Evolutionary conservation across 2,329 filamentous ascomycete species (phyloP).

Genomic region (Ophiosphaerella herpotricha): DNA sequence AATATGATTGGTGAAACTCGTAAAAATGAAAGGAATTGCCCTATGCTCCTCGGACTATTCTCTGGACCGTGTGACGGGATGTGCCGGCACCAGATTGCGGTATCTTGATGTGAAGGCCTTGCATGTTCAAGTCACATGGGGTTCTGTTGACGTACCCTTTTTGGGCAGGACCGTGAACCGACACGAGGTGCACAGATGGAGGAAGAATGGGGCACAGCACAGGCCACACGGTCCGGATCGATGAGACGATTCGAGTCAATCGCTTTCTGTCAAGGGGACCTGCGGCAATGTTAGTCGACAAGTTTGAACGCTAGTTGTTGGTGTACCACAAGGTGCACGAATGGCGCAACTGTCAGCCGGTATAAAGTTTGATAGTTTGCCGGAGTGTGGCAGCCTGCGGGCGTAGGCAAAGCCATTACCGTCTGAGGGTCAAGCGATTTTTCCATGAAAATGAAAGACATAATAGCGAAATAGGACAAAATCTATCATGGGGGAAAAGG

Average conservation of each 20-base stretch:
- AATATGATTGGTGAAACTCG: conserved; percentile 24
- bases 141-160: neutral
- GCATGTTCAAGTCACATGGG: conserved; percentile 10
- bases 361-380: conserved; percentile 20
- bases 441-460: conserved; percentile 1
- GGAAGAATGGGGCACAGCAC: neutral
- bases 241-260: conserved; percentile 8
- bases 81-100: neutral
- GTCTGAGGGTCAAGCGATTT: conserved; percentile 15
- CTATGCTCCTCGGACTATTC: neutral
- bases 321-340: conserved; percentile 11
- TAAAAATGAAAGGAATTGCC: conserved; percentile 3
- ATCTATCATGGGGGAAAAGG: no score
- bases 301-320: conserved; percentile 20
- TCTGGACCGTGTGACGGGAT: conserved; percentile 1
- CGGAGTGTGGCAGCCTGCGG: conserved; percentile 13
- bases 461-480: neutral
- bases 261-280: conserved; percentile 13
- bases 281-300: conserved; percentile 21
- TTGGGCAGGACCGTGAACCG: conserved; percentile 8
- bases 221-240: conserved; percentile 7
- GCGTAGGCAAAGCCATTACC: conserved; percentile 10
- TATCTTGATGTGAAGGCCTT: conserved; percentile 3
- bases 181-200: conserved; percentile 1
- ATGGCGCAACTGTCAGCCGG: conserved; percentile 9